Percentiles rank a stretch among this genome's conserved stretches.
Conservation (phyloP, 306 rosid species). For the Castanea crenata region DNA sequence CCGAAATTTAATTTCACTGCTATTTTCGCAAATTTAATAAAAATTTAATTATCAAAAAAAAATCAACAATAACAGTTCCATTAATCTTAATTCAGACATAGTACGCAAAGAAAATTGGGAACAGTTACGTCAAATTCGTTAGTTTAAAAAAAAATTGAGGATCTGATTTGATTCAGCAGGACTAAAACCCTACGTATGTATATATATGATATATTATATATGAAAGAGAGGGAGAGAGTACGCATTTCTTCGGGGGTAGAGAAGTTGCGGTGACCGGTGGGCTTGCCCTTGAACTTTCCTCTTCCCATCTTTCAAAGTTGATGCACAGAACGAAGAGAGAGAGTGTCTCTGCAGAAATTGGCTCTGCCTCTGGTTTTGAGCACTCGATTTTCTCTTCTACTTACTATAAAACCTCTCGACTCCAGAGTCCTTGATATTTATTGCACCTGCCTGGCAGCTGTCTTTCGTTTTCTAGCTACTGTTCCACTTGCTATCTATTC, state of each 20-base stretch:
- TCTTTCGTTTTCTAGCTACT: no score
- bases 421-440: no score
- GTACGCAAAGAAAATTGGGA: not conserved
- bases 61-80: not conserved
- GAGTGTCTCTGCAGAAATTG: no score
- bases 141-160: not conserved
- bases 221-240: not conserved
- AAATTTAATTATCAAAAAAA: not conserved
- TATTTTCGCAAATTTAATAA: not conserved
- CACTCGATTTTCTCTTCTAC: no score
- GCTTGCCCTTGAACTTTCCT: slow-evolving; percentile 77
- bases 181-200: not conserved
- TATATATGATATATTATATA: no score
- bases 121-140: not conserved
- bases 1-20: not conserved
- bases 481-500: no score
- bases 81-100: not conserved
- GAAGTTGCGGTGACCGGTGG: slow-evolving; percentile 74
- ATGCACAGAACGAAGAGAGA: no score
- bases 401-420: no score
- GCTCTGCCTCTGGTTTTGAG: no score
- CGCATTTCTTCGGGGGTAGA: slow-evolving; percentile 65
- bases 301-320: slow-evolving; percentile 45
- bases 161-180: not conserved
- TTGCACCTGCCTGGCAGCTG: no score